These are phyloP conservation scores for Tilletia walkeri DNA, from an alignment of 1,284 basidiomycete species.

Conservation along the genomic window DNA sequence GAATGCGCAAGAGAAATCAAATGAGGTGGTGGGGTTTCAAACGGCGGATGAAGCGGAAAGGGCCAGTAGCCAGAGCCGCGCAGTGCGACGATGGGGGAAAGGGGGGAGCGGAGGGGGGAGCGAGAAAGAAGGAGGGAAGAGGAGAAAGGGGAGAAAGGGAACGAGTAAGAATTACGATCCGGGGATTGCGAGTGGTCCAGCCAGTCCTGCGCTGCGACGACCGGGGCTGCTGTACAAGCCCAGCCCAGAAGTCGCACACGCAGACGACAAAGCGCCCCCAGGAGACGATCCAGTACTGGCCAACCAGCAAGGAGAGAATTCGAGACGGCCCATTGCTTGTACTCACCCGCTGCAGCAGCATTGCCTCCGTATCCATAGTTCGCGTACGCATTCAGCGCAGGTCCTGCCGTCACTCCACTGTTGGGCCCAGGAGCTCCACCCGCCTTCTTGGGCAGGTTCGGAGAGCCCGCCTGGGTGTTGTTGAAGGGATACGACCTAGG, in stretches of 20 bases:
- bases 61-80: neutral
- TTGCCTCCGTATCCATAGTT: constrained; percentile 9
- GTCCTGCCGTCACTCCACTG: neutral
- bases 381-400: neutral
- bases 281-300: neutral
- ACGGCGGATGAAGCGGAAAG: neutral
- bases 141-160: neutral
- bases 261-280: neutral
- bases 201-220: neutral
- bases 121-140: neutral
- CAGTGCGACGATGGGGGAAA: no score
- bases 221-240: neutral
- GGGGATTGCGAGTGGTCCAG: neutral
- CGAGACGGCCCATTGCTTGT: no score
- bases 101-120: neutral
- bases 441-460: neutral
- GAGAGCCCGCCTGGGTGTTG: neutral
- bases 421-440: neutral
- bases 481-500: constrained; percentile 12
- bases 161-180: neutral
- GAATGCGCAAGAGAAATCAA: neutral
- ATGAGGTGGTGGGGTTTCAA: neutral
- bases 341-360: constrained; percentile 6
- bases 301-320: neutral
- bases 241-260: neutral